These are phyloP conservation scores for Hamamelis virginiana DNA, from an alignment of 164 flowering plant species.

Conservation along the genomic window DNA sequence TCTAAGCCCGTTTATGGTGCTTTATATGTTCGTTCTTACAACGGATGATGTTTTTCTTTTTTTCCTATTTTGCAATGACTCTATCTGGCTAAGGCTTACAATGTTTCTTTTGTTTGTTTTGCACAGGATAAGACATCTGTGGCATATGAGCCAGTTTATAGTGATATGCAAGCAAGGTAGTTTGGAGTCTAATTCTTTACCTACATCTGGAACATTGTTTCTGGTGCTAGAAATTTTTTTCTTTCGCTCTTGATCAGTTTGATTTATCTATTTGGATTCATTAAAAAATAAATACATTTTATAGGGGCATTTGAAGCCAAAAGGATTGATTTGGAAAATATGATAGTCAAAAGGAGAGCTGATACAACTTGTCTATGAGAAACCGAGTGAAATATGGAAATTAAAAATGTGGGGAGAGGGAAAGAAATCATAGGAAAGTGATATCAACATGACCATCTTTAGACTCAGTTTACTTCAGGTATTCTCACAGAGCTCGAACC, in stretches of 20 bases:
- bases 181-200: background rate
- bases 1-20: background rate
- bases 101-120: constrained; percentile 6
- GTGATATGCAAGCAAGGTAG: constrained; percentile 90
- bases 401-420: too few species aligned
- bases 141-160: constrained; percentile 81
- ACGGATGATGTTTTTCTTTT: background rate
- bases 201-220: background rate
- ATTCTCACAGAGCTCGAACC: too few species aligned
- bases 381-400: too few species aligned
- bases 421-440: too few species aligned
- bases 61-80: background rate
- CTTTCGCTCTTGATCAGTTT: too few species aligned
- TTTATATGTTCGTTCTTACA: background rate
- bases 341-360: background rate
- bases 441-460: too few species aligned
- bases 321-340: too few species aligned
- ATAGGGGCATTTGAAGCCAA: too few species aligned
- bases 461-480: too few species aligned
- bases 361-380: background rate
- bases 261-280: too few species aligned
- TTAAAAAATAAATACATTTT: too few species aligned
- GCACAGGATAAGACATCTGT: constrained; percentile 76
- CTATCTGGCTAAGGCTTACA: background rate
- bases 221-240: too few species aligned